Base-by-base conservation (phyloP, 2,329 filamentous ascomycete species). In the Westerdykella sp. region DNA sequence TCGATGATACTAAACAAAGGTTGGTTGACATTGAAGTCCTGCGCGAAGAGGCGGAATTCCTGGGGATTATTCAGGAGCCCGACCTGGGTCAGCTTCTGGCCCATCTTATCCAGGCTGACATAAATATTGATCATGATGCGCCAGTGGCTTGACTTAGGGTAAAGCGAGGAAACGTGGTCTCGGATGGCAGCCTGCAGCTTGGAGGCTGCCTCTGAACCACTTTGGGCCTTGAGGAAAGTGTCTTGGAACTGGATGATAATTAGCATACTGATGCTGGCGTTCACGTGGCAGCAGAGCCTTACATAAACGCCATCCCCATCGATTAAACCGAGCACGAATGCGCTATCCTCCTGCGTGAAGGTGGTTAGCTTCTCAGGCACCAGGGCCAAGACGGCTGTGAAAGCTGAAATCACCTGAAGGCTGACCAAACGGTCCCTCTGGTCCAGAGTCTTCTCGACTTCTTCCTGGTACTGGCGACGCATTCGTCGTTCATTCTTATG, bases 271-370 rank as follows among this genome's bases (percentile, higher is more conserved):
- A 43, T 25, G 25, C 5, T 5, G 23, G 11, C 31, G 14, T 28
- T 48, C 42, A 46, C 30, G 22, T 41, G 37, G 39, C 37, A 10
- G 34, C 32, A 36, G 10, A 18, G 9, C 61, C 66, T 57, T 55
- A 71, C 69, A 41, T 71, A 62, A 49, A 69, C 70, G 18, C 71
- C 72, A 57, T 75, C 72, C n/a, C 72, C 72, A 56, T 75, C 72
- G 37, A 75, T 69, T 37, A 74, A 54, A 32, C 64, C 69, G 53
- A 73, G 54, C 11, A 70, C 69, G 45, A 74, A 74, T 14, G 70
- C 66, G 47, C 62, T 70, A 7, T 51, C 46, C 32, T 67, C 60
- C 61, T 65, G 40, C 18, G 18, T 30, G 30, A 39, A 31, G 25
- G 23, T 22, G 40, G 30, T 15, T 28, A 28, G 25, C 11, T 28